phyloP scores from a whole-genome alignment of 768 basidiomycete species.

The Boletus vinaceobasis region DNA sequence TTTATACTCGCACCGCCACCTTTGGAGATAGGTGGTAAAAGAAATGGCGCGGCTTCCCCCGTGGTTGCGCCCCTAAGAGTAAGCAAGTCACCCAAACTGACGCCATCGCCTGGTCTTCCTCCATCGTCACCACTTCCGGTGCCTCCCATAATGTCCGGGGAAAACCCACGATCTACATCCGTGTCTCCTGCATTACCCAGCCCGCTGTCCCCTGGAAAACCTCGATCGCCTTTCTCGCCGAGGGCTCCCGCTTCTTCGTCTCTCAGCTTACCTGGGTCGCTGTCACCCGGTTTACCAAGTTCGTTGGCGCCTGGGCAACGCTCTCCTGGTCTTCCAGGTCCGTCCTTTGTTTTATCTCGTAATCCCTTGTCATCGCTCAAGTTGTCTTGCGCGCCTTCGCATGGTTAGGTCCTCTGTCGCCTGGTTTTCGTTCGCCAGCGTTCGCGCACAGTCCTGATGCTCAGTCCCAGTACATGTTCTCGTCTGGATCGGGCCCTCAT shows the following conservation, averaged over 20 bases:
- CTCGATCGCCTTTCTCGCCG: slow-evolving; percentile 5
- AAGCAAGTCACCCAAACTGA: slow-evolving; percentile 23
- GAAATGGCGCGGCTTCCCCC: slow-evolving; percentile 1
- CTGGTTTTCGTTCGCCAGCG: slow-evolving; percentile 22
- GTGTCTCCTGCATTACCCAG: slow-evolving; percentile 12
- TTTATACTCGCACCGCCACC: slow-evolving; percentile 27
- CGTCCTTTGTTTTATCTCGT: slow-evolving; percentile 11
- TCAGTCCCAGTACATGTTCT: slow-evolving; percentile 19
- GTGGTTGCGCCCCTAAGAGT: slow-evolving; percentile 25
- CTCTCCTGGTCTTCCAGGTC: slow-evolving; percentile 25
- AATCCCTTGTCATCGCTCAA: slow-evolving; percentile 5
- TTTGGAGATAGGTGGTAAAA: slow-evolving; percentile 15
- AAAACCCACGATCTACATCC: slow-evolving; percentile 2
- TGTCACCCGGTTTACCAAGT: slow-evolving; percentile 18
- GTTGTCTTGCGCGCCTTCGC: not conserved
- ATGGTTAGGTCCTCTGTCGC: slow-evolving; percentile 16
- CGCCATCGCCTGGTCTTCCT: slow-evolving; percentile 14
- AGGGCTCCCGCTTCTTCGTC: slow-evolving; percentile 1
- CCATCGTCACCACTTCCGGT: slow-evolving; percentile 16
- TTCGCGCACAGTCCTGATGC: slow-evolving; percentile 1
- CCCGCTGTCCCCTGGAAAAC: slow-evolving; percentile 9
- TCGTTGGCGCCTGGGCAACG: slow-evolving; percentile 19
- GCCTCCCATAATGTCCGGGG: not conserved
- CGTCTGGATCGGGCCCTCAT: slow-evolving; percentile 9
- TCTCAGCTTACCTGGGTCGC: slow-evolving; percentile 11